Evolutionary conservation across 1,139 yeast genomes (phyloP).

Genomic region (Magnusiomyces ingens): DNA sequence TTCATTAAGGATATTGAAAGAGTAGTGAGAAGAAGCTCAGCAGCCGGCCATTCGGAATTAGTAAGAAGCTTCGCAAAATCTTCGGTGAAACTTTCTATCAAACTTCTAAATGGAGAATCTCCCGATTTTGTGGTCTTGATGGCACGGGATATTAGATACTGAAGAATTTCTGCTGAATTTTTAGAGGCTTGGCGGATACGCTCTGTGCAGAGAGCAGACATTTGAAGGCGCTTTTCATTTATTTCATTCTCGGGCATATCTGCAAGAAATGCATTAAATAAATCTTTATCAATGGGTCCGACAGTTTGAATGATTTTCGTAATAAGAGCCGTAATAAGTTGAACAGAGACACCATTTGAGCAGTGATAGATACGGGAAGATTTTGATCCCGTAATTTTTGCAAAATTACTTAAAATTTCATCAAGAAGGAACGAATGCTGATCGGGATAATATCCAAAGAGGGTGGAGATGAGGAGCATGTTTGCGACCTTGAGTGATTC

Average conservation of each 20-base stretch:
- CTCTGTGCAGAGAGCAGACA: slow-evolving; percentile 11
- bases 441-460: slow-evolving; percentile 23
- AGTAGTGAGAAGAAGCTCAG: slow-evolving; percentile 44
- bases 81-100: slow-evolving; percentile 46
- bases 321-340: slow-evolving; percentile 42
- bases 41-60: slow-evolving; percentile 56
- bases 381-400: slow-evolving; percentile 42
- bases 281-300: slow-evolving; percentile 27
- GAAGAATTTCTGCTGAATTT: slow-evolving; percentile 33
- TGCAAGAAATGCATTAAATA: slow-evolving; percentile 15
- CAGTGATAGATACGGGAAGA: slow-evolving; percentile 40
- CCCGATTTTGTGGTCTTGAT: slow-evolving; percentile 23
- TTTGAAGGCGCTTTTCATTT: neutral
- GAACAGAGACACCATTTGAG: slow-evolving; percentile 43
- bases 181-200: slow-evolving; percentile 36
- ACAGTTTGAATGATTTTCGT: slow-evolving; percentile 42
- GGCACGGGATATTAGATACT: slow-evolving; percentile 23
- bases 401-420: slow-evolving; percentile 51
- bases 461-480: slow-evolving; percentile 36
- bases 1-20: slow-evolving; percentile 39
- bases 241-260: slow-evolving; percentile 14
- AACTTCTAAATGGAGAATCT: slow-evolving; percentile 23
- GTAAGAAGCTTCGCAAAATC: slow-evolving; percentile 48
- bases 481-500: slow-evolving; percentile 35
- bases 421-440: slow-evolving; percentile 56